Base-by-base conservation (phyloP, 2,329 filamentous ascomycete species). In the Trichoderma asperellum region DNA sequence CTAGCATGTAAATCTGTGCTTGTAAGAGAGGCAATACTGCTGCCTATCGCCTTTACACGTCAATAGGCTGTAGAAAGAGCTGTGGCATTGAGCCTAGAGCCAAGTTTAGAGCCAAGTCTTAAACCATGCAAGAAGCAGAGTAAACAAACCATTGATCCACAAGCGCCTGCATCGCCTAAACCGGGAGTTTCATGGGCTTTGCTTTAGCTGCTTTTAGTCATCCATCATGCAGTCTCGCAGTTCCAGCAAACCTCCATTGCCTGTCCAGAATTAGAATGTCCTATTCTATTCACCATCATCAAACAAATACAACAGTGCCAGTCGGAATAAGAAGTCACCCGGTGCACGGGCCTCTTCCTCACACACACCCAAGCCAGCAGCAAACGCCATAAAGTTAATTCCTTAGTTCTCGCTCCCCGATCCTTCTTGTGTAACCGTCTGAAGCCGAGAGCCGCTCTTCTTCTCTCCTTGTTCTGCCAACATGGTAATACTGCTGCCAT, bases 331-430 rank as follows among this genome's bases (percentile, higher is more conserved):
- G 24, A 18, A 35, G 29, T 14, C 35, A 24, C 37, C 35, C 53
- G 34, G 37, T 12, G 63, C 63, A 58, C 63, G 53, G 53, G 32
- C 63, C 37, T 49, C 53, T 58, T 47, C 52, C 12, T 18, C 52
- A 16, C 32, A n/a, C 27, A 34, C 16, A 2, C 11, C 37, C 63
- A 49, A 66, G 18, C 62, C 52, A 58, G n/a, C 8, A 34, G 12
- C n/a, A 2, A 43, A 58, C 63, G 63, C 63, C 63, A 66, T 58
- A 66, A 66, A 66, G 35, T 52, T n/a, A 37, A 59, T 35, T 67
- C 40, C 35, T 32, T 57, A 53, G 57, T 52, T 37, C 47, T 24
- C 49, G 11, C 35, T 59, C 29, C 55, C 32, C 24, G 40, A 43
- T n/a, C 24, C 7, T 35, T 24, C 40, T 35, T 55, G 18, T 29